Evolutionary conservation across 2,329 filamentous ascomycete species (phyloP).

Genomic region (Cadophora sp.): DNA sequence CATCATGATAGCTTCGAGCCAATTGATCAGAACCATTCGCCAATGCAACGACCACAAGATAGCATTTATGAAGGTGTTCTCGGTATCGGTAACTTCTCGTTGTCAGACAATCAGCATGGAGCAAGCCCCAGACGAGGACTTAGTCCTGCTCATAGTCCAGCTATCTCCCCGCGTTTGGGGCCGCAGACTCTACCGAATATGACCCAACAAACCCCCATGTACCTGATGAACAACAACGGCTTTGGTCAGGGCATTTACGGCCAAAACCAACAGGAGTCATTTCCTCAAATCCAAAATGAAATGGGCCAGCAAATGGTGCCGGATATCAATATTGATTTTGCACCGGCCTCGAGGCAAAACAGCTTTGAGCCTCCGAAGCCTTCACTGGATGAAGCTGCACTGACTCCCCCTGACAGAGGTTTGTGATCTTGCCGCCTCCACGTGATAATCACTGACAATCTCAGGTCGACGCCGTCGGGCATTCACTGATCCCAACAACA

Average conservation of each 20-base stretch:
- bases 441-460: constrained; percentile 32
- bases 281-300: constrained; percentile 59
- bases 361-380: constrained; percentile 72
- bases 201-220: constrained; percentile 52
- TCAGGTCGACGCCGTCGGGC: constrained; percentile 46
- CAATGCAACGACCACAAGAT: constrained; percentile 78
- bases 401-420: constrained; percentile 82
- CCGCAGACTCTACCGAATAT: constrained; percentile 63
- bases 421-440: constrained; percentile 39
- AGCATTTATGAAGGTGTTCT: constrained; percentile 79
- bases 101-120: constrained; percentile 69
- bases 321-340: constrained; percentile 93
- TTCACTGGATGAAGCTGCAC: constrained; percentile 73
- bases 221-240: constrained; percentile 55
- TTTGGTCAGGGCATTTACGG: constrained; percentile 60
- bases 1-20: constrained; percentile 81
- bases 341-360: constrained; percentile 72
- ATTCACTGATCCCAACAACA: constrained; percentile 46
- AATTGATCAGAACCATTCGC: constrained; percentile 76
- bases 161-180: constrained; percentile 67
- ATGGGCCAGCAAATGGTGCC: constrained; percentile 81
- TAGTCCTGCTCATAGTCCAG: constrained; percentile 79
- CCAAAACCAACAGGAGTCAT: constrained; percentile 53
- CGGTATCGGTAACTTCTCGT: constrained; percentile 79
- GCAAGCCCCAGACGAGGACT: constrained; percentile 74